Evolutionary conservation across 2,329 filamentous ascomycete species (phyloP).

Genomic region (Sclerotinia sclerotiorum): DNA sequence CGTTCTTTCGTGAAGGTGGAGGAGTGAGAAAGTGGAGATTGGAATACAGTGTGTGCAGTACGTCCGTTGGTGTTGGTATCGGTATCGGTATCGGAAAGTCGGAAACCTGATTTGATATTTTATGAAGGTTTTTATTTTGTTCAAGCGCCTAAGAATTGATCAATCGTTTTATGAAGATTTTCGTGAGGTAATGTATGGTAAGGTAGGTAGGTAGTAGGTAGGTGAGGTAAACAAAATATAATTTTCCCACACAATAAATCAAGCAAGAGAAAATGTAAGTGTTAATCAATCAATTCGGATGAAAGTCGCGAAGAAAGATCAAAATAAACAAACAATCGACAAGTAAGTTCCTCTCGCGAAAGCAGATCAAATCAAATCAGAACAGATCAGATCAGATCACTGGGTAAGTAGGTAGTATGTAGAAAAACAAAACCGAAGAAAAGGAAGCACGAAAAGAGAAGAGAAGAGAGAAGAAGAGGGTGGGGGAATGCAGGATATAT

Average conservation of each 20-base stretch:
- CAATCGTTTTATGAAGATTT: background rate
- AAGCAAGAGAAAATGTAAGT: background rate
- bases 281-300: background rate
- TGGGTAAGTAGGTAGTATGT: no score
- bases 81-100: background rate
- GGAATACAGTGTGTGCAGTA: background rate
- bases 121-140: background rate
- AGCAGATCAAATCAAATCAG: background rate
- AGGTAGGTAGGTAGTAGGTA: no score
- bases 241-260: background rate
- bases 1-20: conserved; percentile 6
- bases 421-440: background rate
- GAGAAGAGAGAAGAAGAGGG: background rate
- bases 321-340: background rate
- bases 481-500: conserved; percentile 18
- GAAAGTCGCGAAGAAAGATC: background rate
- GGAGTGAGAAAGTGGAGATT: conserved; percentile 8
- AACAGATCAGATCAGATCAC: background rate
- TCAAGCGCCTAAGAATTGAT: background rate
- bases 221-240: background rate
- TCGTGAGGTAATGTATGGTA: background rate
- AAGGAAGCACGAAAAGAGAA: background rate
- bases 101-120: background rate
- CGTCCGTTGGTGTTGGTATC: background rate
- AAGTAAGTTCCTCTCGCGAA: background rate